phyloP scores from a whole-genome alignment of 176 grass and related monocot species.

The Cocos nucifera region DNA sequence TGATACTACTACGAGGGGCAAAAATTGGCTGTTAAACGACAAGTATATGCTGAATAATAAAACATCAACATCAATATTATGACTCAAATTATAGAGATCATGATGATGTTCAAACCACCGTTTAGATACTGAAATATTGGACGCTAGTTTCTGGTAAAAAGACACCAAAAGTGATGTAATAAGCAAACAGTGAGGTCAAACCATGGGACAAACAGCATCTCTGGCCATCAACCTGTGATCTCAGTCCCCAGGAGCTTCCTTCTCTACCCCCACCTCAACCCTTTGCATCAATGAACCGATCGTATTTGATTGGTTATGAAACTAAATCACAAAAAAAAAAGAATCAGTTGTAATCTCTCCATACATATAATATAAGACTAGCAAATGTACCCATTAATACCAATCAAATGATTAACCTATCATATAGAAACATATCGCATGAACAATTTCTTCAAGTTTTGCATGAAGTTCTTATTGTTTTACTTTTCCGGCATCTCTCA shows the following conservation, averaged over 20 bases:
- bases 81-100: too few relatives aligned
- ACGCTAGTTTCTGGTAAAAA: too few relatives aligned
- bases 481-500: slow-evolving; percentile 7
- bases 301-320: slow-evolving; percentile 21
- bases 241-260: neutral
- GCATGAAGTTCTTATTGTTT: slow-evolving; percentile 30
- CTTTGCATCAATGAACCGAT: slow-evolving; percentile 17
- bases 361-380: neutral
- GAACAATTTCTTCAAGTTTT: slow-evolving; percentile 34
- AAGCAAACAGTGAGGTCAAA: too few relatives aligned
- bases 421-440: slow-evolving; percentile 30
- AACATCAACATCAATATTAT: too few relatives aligned
- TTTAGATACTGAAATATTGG: too few relatives aligned
- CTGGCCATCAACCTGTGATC: neutral
- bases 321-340: slow-evolving; percentile 22
- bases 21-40: neutral
- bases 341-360: neutral
- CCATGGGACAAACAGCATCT: too few relatives aligned
- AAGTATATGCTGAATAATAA: too few relatives aligned
- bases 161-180: too few relatives aligned
- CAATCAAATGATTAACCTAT: neutral
- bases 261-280: slow-evolving; percentile 24
- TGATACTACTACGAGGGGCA: slow-evolving; percentile 52
- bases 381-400: neutral
- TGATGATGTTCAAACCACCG: too few relatives aligned